Percentiles rank a stretch among this genome's conserved stretches.
phyloP scores from a whole-genome alignment of 768 basidiomycete genomes.

The Russula vinacea region DNA sequence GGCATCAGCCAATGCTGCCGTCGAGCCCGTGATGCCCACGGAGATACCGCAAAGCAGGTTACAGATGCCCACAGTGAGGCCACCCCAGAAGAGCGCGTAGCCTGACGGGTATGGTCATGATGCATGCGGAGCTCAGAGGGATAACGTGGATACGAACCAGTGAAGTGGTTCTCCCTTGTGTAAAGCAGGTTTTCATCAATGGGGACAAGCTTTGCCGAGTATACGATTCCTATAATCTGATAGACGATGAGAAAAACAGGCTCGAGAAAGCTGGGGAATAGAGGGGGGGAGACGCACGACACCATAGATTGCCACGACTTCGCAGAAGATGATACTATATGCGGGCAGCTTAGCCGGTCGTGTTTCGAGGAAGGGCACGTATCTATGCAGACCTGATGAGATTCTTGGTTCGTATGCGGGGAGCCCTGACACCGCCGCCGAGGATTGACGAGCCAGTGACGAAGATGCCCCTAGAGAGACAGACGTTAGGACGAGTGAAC shows the following conservation, averaged over 20 bases:
- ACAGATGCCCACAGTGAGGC: constrained; percentile 88
- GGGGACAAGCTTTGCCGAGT: constrained; percentile 70
- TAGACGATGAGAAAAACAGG: neutral
- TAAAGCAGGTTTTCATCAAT: constrained; percentile 69
- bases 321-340: constrained; percentile 94
- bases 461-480: constrained; percentile 85
- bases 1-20: constrained; percentile 92
- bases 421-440: constrained; percentile 91
- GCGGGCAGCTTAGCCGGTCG: neutral
- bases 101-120: constrained; percentile 45
- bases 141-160: constrained; percentile 48
- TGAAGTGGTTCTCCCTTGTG: constrained; percentile 88
- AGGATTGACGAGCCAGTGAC: constrained; percentile 95
- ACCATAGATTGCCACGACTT: constrained; percentile 98
- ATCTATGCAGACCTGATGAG: constrained; percentile 71
- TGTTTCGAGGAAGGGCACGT: neutral
- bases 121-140: constrained; percentile 6
- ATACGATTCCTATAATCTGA: constrained; percentile 97
- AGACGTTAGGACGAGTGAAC: neutral
- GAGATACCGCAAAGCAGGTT: constrained; percentile 93
- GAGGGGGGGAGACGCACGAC: constrained; percentile 52
- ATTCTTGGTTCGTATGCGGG: constrained; percentile 95
- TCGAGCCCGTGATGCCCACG: constrained; percentile 93
- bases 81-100: constrained; percentile 95
- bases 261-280: neutral